Evolutionary conservation across 2,329 filamentous ascomycete species (phyloP).

Genomic region (Fusarium sororula): DNA sequence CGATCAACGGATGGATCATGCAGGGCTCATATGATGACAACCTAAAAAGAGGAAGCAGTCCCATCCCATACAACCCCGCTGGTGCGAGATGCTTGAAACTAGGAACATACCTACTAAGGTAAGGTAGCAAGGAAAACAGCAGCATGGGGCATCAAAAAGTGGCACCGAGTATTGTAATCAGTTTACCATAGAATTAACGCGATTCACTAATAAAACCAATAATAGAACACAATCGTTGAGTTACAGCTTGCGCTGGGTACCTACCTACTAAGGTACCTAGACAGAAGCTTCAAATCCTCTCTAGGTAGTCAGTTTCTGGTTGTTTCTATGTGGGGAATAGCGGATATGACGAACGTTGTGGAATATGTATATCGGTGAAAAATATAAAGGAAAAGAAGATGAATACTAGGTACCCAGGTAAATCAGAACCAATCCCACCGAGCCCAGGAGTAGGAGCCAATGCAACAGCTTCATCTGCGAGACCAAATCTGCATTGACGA

Average conservation of each 20-base stretch:
- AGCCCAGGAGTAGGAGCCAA: not conserved
- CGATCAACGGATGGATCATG: constrained; percentile 31
- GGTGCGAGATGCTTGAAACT: not conserved
- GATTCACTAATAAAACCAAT: constrained; percentile 9
- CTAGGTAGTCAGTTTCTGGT: not conserved
- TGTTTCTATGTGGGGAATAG: constrained; percentile 5
- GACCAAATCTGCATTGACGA: not conserved
- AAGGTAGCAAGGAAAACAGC: constrained; percentile 4
- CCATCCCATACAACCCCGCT: not conserved
- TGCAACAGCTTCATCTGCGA: not conserved
- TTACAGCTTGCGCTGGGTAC: not conserved
- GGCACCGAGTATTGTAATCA: constrained; percentile 12
- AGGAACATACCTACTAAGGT: not conserved
- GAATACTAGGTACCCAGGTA: not conserved
- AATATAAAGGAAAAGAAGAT: not conserved
- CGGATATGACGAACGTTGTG: not conserved
- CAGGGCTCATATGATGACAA: constrained; percentile 31
- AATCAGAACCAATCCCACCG: not conserved
- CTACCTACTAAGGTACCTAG: not conserved
- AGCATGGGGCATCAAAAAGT: constrained; percentile 23
- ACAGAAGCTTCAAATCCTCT: constrained; percentile 1
- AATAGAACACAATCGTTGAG: constrained; percentile 11
- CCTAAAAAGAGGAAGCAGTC: constrained; percentile 2
- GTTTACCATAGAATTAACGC: constrained; percentile 16
- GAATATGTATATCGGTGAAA: not conserved